Base-by-base conservation (phyloP, 192 early-diverging fungal species). In the Coemansia javaensis region DNA sequence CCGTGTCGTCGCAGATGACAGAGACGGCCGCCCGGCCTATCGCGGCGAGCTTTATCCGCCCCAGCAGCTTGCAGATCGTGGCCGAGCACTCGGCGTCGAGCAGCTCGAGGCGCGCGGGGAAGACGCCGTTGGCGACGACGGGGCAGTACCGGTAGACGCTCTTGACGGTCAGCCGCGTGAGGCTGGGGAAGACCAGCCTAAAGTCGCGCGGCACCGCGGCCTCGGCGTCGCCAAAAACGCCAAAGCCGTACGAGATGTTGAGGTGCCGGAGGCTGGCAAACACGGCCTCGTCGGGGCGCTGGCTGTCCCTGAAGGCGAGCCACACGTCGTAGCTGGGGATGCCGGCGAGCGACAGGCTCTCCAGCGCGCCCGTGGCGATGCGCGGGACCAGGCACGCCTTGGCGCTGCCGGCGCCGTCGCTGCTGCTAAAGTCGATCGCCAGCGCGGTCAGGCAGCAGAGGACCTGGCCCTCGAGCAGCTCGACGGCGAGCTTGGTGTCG, bases 191-290 rank as follows among this genome's bases (percentile, higher is more conserved):
- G 10, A 7, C 0, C 14, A 41, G 16, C 10, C 41, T 31, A 4
- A 24, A 5, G 17, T 15, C 13, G 8, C n/a, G 1, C 6, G 40
- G 14, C 7, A 10, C 5, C 11, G 23, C n/a, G 7, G 2, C 5
- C 23, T 9, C 5, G 5, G 20, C 37, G 12, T 32, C 39, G 3
- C 15, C 27, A 27, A 23, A 10, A n/a, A 22, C 18, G 17, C 20
- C n/a, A 31, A 31, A 10, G 1, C 6, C 14, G 21, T 51, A 51
- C 6, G 16, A 25, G 3, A 28, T 18, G 13, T 10, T 7, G 12
- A 51, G 49, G 13, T 41, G 30, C 17, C 7, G 41, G 40, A 51
- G 49, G 21, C 32, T 51, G 27, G 38, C 12, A 41, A 51, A 51
- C 5, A 15, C 16, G 36, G 17, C 22, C 9, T 32, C 24, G 4